Evolutionary conservation across 768 basidiomycete genomes (phyloP).

Genomic region (Suillus clintonianus): DNA sequence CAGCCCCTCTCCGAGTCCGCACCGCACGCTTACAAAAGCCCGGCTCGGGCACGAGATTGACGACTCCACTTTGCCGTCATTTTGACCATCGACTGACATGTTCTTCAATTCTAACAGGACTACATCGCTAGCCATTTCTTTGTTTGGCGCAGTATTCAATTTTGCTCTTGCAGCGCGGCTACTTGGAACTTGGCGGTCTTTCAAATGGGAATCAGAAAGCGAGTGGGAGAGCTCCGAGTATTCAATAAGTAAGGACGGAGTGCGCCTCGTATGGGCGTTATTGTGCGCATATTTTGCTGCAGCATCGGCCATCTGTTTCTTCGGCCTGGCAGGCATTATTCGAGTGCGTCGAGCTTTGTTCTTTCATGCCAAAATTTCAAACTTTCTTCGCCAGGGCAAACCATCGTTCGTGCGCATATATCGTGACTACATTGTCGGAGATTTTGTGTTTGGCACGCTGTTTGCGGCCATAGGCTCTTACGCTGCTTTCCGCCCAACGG

Average conservation of each 20-base stretch:
- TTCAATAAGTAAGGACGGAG: conserved; percentile 41
- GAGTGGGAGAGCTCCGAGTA: conserved; percentile 51
- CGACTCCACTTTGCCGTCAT: conserved; percentile 6
- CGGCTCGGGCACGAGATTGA: neutral
- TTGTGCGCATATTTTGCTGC: conserved; percentile 67
- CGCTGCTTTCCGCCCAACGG: conserved; percentile 53
- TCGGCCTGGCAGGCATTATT: conserved; percentile 70
- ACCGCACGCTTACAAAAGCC: conserved; percentile 9
- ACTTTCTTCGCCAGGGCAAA: conserved; percentile 46
- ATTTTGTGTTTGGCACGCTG: conserved; percentile 70
- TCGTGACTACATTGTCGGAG: conserved; percentile 79
- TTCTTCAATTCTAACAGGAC: conserved; percentile 28
- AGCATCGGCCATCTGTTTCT: conserved; percentile 60
- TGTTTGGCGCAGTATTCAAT: conserved; percentile 44
- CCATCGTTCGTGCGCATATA: conserved; percentile 74
- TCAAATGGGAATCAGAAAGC: conserved; percentile 47
- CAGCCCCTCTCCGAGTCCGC: conserved; percentile 8
- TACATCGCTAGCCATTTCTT: conserved; percentile 37
- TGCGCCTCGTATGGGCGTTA: conserved; percentile 59
- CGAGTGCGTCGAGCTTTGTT: conserved; percentile 47
- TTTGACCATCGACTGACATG: conserved; percentile 5
- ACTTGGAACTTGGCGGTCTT: conserved; percentile 43
- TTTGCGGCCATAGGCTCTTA: conserved; percentile 58
- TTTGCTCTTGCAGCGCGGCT: conserved; percentile 41
- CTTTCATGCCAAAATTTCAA: neutral